phyloP scores from a whole-genome alignment of 2,329 filamentous ascomycete species.

The Acarospora socialis region DNA sequence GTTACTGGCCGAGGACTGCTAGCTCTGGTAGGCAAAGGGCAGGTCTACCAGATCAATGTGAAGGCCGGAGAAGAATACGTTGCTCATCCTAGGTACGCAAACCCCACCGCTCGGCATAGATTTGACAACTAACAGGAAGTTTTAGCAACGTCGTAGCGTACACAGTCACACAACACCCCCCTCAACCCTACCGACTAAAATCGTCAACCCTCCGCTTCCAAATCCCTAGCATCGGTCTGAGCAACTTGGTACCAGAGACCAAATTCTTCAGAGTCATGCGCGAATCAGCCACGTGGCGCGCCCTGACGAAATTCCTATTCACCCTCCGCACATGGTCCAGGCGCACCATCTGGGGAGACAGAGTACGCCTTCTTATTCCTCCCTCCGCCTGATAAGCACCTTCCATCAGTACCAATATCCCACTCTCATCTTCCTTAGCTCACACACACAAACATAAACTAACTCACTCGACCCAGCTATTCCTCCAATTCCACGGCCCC shows the following conservation, averaged over 20 bases:
- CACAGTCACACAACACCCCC: conserved; percentile 56
- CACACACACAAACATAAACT: neutral
- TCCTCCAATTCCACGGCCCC: conserved; percentile 79
- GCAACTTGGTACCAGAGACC: conserved; percentile 50
- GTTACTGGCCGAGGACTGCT: conserved; percentile 78
- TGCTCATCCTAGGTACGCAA: conserved; percentile 55
- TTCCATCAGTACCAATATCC: neutral
- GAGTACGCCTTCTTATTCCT: conserved; percentile 33
- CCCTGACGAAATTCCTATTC: conserved; percentile 49
- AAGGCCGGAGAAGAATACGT: conserved; percentile 78
- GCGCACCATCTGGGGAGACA: conserved; percentile 81
- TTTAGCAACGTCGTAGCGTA: conserved; percentile 78
- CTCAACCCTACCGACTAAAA: conserved; percentile 76
- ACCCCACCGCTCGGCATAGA: neutral
- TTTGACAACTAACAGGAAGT: conserved; percentile 3
- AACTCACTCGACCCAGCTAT: conserved; percentile 40
- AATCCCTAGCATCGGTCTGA: conserved; percentile 53
- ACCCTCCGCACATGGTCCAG: conserved; percentile 61
- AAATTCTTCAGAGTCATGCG: conserved; percentile 62
- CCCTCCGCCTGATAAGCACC: neutral
- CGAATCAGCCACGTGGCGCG: conserved; percentile 58
- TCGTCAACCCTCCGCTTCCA: conserved; percentile 62
- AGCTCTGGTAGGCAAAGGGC: conserved; percentile 71
- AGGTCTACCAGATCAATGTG: conserved; percentile 75
- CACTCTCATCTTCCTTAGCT: conserved; percentile 4